These are phyloP conservation scores for Aspergillus affinis DNA, from an alignment of 495 filamentous ascomycete species.

Conservation along the genomic window DNA sequence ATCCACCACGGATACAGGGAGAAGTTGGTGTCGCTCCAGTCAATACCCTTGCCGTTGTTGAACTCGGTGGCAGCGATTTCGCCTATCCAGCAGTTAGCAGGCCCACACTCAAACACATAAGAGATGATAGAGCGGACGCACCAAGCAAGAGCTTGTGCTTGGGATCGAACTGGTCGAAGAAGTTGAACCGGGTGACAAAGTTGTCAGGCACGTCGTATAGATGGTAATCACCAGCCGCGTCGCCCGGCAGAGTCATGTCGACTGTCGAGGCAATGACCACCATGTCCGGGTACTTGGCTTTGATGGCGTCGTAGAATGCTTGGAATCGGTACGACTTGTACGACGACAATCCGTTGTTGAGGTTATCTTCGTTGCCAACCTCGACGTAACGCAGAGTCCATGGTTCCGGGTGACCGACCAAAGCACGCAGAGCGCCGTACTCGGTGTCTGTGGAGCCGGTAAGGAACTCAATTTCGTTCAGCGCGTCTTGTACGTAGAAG, in stretches of 20 bases:
- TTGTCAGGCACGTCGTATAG: conserved; percentile 50
- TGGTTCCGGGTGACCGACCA: conserved; percentile 45
- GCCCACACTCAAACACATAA: background rate
- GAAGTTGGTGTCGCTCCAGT: conserved; percentile 32
- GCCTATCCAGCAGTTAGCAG: conserved; percentile 23
- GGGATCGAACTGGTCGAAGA: conserved; percentile 45
- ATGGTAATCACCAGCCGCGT: conserved; percentile 47
- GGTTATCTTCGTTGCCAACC: conserved; percentile 58
- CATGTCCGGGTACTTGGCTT: conserved; percentile 49
- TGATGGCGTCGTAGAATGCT: conserved; percentile 48
- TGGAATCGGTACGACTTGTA: conserved; percentile 47
- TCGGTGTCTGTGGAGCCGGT: conserved; percentile 36
- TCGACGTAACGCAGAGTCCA: conserved; percentile 51
- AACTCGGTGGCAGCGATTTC: conserved; percentile 54
- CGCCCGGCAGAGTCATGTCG: conserved; percentile 37
- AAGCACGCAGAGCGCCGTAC: conserved; percentile 45
- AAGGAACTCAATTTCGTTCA: conserved; percentile 62
- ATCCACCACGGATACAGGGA: conserved; percentile 53
- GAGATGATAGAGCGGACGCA: conserved; percentile 28
- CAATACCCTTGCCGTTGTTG: conserved; percentile 29
- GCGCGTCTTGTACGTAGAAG: conserved; percentile 53
- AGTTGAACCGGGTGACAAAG: conserved; percentile 53
- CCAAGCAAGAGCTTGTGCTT: conserved; percentile 46
- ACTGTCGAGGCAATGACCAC: conserved; percentile 46
- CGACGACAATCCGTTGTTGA: conserved; percentile 33